Percentiles rank a stretch among this genome's conserved stretches.
phyloP scores from a whole-genome alignment of 352 stramenopile species.

The Globisporangium cylindrosporum region DNA sequence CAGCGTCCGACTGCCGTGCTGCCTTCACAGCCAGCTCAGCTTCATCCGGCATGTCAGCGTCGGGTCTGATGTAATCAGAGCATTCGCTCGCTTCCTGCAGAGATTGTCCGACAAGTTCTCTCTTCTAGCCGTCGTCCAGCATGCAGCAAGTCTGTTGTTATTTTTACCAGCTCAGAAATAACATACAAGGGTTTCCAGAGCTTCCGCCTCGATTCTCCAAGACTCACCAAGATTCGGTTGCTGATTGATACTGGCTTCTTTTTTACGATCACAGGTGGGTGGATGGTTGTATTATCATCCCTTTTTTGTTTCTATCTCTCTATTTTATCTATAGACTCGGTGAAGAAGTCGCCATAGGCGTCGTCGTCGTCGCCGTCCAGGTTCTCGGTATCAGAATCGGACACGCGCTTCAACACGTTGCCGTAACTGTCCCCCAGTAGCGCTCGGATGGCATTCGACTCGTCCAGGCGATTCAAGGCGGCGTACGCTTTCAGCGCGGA shows the following conservation, averaged over 20 bases:
- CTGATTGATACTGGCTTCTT: not conserved
- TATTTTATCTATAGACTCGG: slow-evolving; percentile 26
- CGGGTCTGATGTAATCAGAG: slow-evolving; percentile 9
- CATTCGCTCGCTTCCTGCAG: slow-evolving; percentile 1
- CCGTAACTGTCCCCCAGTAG: slow-evolving; percentile 40
- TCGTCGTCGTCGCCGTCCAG: slow-evolving; percentile 23
- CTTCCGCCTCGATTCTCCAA: not conserved
- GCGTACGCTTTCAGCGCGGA: slow-evolving; percentile 52
- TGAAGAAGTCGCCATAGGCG: slow-evolving; percentile 22
- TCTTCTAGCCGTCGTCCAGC: not conserved
- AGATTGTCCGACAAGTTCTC: slow-evolving; percentile 5
- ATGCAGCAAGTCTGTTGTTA: not conserved
- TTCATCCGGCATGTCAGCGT: slow-evolving; percentile 8
- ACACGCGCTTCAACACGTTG: slow-evolving; percentile 21
- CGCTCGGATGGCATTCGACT: slow-evolving; percentile 58
- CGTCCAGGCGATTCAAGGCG: slow-evolving; percentile 46
- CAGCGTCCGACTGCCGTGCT: not conserved
- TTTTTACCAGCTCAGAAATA: slow-evolving; percentile 14
- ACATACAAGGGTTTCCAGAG: not conserved
- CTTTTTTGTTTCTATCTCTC: slow-evolving; percentile 17
- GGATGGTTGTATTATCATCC: slow-evolving; percentile 5
- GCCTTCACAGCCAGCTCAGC: not conserved
- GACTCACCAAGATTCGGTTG: not conserved
- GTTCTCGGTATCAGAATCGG: slow-evolving; percentile 7
- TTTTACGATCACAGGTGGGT: slow-evolving; percentile 9